Percentiles rank a stretch among this genome's conserved stretches.
Evolutionary conservation across 768 basidiomycete species (phyloP).

Genomic region (Daedaleopsis nitida): DNA sequence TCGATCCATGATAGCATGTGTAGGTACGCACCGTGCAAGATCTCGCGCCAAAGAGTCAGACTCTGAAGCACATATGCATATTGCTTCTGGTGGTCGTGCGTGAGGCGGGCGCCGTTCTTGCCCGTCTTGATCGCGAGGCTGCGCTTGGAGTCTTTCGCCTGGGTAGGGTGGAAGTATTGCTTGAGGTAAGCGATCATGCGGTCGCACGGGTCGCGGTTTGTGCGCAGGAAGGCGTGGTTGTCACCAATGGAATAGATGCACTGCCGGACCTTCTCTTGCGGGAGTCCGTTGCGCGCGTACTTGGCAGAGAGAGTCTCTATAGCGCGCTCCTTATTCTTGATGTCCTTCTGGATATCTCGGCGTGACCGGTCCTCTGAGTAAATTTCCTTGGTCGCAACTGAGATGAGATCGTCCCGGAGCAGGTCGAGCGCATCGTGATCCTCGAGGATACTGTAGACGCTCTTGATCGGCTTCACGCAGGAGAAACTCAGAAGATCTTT

Average conservation of each 20-base stretch:
- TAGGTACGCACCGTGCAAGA: conserved; percentile 64
- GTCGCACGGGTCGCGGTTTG: conserved; percentile 88
- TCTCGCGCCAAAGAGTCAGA: conserved; percentile 85
- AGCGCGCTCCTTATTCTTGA: conserved; percentile 82
- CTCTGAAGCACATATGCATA: conserved; percentile 87
- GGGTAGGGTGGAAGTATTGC: conserved; percentile 74
- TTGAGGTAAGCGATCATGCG: conserved; percentile 79
- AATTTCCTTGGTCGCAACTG: conserved; percentile 81
- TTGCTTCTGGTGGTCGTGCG: conserved; percentile 84
- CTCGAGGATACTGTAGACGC: conserved; percentile 70
- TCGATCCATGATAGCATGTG: neutral
- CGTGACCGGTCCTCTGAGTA: conserved; percentile 69
- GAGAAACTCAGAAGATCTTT: conserved; percentile 78
- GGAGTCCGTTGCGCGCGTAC: conserved; percentile 59
- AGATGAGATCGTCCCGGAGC: conserved; percentile 75
- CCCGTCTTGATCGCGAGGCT: conserved; percentile 83
- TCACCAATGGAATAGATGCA: conserved; percentile 89
- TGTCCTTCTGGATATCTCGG: conserved; percentile 82
- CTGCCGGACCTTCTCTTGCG: conserved; percentile 69
- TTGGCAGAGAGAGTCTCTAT: conserved; percentile 72
- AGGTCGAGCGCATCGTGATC: conserved; percentile 63
- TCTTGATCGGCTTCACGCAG: conserved; percentile 76
- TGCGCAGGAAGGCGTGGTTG: conserved; percentile 85
- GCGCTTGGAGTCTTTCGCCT: conserved; percentile 60
- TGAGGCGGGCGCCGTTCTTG: conserved; percentile 75